Evolutionary conservation across 345 rosid genomes (phyloP), one percentile per base, ranked within the genome.

Genomic region (Citrus medica): DNA sequence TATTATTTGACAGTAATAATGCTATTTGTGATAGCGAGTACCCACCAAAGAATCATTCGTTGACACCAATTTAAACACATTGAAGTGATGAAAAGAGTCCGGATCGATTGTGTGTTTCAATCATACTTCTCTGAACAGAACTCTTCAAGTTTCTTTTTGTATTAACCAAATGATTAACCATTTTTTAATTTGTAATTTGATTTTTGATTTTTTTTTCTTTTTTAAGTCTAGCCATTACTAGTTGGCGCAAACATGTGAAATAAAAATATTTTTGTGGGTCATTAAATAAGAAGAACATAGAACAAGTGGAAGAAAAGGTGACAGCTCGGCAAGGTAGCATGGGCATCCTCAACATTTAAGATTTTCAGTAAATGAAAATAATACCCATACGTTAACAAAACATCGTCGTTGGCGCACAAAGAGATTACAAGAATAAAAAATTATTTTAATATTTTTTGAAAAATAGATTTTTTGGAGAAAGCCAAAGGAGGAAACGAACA

Each of bases 41-140:
- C 35, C 65, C 48, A 79, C 76, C 81, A 69, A 73, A 22, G 80
- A 79, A 81, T 69, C 48, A 75, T 30, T 48, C 3, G 33, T 19
- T 62, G 9, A 62, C 60, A 62, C 25, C 8, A 7, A 40, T 9
- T 62, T 63, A 46, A 25, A 62, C 24, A 4, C 68, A n/a, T 25
- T 24, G 33, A 60, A 14, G 2, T 4, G 22, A 53, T 53, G 58
- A 17, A 53, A 5, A 16, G 58, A 9, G 58, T 19, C 22, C 7
- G 1, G 1, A 53, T 17, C 58, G 58, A 53, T 53, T 4, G 55
- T 1, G 33, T 64, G 3, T 7, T 63, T 14, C 5, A 61, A 5
- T 24, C 28, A 27, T 8, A 27, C 33, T 10, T 10, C 65, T 10
- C 17, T 25, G 4, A 61, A 61, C 28, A 30, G 19, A 24, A 27